Base-by-base conservation (phyloP, 2,329 filamentous ascomycete species). In the Epichloe uncinata region DNA sequence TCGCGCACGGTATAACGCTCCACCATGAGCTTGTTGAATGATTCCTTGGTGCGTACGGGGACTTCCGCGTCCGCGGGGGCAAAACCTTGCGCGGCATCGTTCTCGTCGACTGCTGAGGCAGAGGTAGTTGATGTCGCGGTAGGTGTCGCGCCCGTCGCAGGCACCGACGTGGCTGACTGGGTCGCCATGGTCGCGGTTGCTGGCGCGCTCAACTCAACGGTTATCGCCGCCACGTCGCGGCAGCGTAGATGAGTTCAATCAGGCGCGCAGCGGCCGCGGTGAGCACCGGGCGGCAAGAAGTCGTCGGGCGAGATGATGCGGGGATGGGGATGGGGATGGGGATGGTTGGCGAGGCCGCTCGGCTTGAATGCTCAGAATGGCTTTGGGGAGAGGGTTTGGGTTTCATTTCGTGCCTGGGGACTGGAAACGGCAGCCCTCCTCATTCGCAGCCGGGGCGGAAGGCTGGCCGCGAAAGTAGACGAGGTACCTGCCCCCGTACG, bases 1-100 rank as follows among this genome's bases (percentile, higher is more conserved):
- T 81, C 78, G 59, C 73, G 74, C 50, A 69, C 69, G 55, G 74
- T 70, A 60, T 71, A 78, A 49, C 73, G 73, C 59, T 78, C 72
- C 50, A 80, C 69, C 59, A 77, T 65, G 52, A 79, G 62, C 55
- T 67, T 70, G 54, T 74, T 70, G 61, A 77, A 77, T 5, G 73
- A 70, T 49, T 78, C 76, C 62, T 77, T 77, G 59, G 78, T 75
- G 59, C 77, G 75, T 18, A 73, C 65, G 8, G 68, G 66, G 20
- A 70, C 63, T 20, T 62, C 56, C 34, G 26, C 26, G 26, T 30
- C 26, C 26, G 57, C 50, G 18, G 61, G 26, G 13, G 50, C 52
- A 22, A 58, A 41, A 15, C 54, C 54, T n/a, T 46, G 49, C 47
- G 34, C 34, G 5, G 34, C 40, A 47, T 65, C 62, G 41, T 61